phyloP scores from a whole-genome alignment of 73 alveolate genomes.

The Stentor roeselii region DNA sequence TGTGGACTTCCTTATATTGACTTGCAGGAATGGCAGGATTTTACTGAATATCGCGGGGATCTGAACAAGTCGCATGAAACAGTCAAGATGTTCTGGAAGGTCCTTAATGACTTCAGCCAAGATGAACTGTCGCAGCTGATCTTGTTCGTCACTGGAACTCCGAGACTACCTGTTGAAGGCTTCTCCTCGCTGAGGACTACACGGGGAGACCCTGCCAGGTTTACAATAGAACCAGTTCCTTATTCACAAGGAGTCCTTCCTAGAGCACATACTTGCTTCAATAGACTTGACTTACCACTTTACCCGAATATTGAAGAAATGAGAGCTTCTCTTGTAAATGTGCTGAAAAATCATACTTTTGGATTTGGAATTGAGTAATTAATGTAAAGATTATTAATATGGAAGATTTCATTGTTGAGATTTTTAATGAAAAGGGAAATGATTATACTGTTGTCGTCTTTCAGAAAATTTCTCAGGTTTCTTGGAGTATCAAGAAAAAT shows the following conservation, averaged over 20 bases:
- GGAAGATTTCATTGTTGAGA: too few species aligned
- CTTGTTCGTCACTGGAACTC: conserved; percentile 89
- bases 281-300: conserved; percentile 88
- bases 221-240: conserved; percentile 70
- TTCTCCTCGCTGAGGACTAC: conserved; percentile 65
- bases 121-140: conserved; percentile 77
- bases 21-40: conserved; percentile 87
- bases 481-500: neutral
- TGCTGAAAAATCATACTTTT: neutral
- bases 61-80: conserved; percentile 53
- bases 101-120: conserved; percentile 57
- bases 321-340: neutral
- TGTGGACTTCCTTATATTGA: conserved; percentile 79
- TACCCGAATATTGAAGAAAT: neutral
- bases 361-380: conserved; percentile 32
- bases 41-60: conserved; percentile 80
- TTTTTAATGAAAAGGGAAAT: too few species aligned
- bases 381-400: too few species aligned
- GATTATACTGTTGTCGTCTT: neutral
- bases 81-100: conserved; percentile 95
- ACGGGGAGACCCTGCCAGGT: conserved; percentile 81
- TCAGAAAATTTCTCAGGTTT: neutral
- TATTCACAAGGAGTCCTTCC: conserved; percentile 70
- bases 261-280: conserved; percentile 96
- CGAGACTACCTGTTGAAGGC: conserved; percentile 95